Base-by-base conservation (phyloP, 495 filamentous ascomycete species). In the Neurospora sp. region DNA sequence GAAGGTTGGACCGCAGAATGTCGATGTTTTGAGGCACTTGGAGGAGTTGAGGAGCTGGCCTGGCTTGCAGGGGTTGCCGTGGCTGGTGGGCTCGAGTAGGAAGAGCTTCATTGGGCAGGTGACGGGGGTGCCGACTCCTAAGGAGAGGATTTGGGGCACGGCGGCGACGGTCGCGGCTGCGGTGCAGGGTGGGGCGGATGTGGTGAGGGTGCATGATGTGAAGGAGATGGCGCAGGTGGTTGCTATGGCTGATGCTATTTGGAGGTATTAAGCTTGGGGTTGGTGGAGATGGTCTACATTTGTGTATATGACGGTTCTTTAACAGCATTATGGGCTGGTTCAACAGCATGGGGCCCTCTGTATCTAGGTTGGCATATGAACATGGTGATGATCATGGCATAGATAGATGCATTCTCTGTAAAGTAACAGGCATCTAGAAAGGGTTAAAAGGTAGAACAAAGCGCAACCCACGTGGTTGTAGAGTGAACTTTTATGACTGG, bases 131-230 rank as follows among this genome's bases (percentile, higher is more conserved):
- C 73, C 80, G 27, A 81, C 79, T 69, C 83, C 86, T 0, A 79
- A 79, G 74, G 86, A 92, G 77, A 86, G 94, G 69, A 85, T 86
- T 37, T 97, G 90, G 90, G 96, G 96, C 4, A 98, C 95, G 0
- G 95, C 94, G 12, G 94, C 92, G 14, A 92, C 94, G 3, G 93
- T 98, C 3, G 89, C 93, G 10, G 92, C 93, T 20, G 93, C 93
- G 76, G 89, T 99, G 45, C 88, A 90, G 71, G 94, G 93, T n/a
- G 96, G 96, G 3, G 96, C 94, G 18, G 96, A 98, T 86, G 89
- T 99, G 71, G 92, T 99, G 27, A 85, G 96, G 73, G 96, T 99
- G 37, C 96, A 99, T 86, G 96, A 98, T 86, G 93, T 94, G 5
- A 81, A 83, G 74, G 92, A 97, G 85, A 99, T 98, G 96, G 87